Evolutionary conservation across 2,329 filamentous ascomycete genomes (phyloP).

Genomic region (Fusarium nygamai): DNA sequence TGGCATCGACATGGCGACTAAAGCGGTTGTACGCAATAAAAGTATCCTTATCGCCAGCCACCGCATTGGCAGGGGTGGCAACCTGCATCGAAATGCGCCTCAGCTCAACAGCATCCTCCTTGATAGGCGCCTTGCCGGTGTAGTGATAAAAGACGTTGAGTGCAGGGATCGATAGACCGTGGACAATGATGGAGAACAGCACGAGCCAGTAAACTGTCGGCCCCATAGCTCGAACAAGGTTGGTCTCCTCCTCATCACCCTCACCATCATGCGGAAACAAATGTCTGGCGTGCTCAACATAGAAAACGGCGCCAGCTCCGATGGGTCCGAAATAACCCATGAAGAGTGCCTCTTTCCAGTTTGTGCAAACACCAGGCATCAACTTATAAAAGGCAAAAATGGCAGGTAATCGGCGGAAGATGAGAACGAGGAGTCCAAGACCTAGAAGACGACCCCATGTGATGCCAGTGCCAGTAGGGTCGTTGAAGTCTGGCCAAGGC

Average conservation of each 20-base stretch:
- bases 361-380: slow-evolving; percentile 60
- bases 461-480: slow-evolving; percentile 62
- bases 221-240: slow-evolving; percentile 50
- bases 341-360: slow-evolving; percentile 67
- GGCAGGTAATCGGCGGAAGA: slow-evolving; percentile 67
- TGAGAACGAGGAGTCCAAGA: slow-evolving; percentile 59
- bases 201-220: slow-evolving; percentile 56
- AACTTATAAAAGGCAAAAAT: slow-evolving; percentile 64
- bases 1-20: not conserved
- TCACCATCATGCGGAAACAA: slow-evolving; percentile 51
- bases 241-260: slow-evolving; percentile 47
- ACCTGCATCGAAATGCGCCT: not conserved
- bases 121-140: slow-evolving; percentile 51
- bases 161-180: slow-evolving; percentile 57
- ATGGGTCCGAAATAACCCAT: slow-evolving; percentile 80
- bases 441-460: slow-evolving; percentile 60
- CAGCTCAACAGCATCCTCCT: slow-evolving; percentile 27
- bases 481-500: slow-evolving; percentile 63
- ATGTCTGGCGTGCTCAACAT: slow-evolving; percentile 63
- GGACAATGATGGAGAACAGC: slow-evolving; percentile 39
- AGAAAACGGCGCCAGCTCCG: slow-evolving; percentile 80
- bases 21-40: slow-evolving; percentile 28
- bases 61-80: not conserved
- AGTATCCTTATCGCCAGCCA: not conserved
- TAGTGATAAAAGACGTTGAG: slow-evolving; percentile 22